These are phyloP conservation scores for Ocimum tenuiflorum DNA, from an alignment of 257 asterid genomes.

Conservation along the genomic window DNA sequence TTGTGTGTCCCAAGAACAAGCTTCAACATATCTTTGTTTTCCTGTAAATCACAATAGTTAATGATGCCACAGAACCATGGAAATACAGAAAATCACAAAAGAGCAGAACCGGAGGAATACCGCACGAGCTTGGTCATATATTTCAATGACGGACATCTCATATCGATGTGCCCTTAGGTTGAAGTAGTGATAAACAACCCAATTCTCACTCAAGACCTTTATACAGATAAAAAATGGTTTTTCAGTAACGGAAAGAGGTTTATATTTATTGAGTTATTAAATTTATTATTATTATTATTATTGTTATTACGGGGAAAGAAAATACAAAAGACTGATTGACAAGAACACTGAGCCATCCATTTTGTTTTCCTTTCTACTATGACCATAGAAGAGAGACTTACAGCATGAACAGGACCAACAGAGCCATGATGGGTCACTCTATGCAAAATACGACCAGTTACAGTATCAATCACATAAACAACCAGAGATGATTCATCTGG, in stretches of 20 bases:
- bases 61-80: conserved; percentile 3
- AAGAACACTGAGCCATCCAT: neutral
- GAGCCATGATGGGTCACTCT: conserved; percentile 92
- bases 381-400: conserved; percentile 35
- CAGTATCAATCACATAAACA: conserved; percentile 77
- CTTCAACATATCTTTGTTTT: conserved; percentile 83
- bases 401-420: conserved; percentile 91
- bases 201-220: conserved; percentile 93
- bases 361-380: neutral
- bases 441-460: conserved; percentile 86
- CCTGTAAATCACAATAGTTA: conserved; percentile 46
- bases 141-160: conserved; percentile 97
- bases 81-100: conserved; percentile 3
- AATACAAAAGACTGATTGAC: neutral
- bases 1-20: conserved; percentile 85
- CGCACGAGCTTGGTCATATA: conserved; percentile 96
- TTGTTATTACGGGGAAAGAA: neutral
- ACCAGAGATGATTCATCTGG: conserved; percentile 85
- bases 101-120: conserved; percentile 38
- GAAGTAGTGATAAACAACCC: conserved; percentile 98
- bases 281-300: no score
- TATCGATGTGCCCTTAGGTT: conserved; percentile 92
- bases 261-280: no score
- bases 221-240: conserved; percentile 12
- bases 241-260: neutral